A percentile compares a stretch with the other conserved stretches of the same genome.
Evolutionary conservation across 371 early-diverging fungal genomes (phyloP).

Genomic region (Batkoa obscura): DNA sequence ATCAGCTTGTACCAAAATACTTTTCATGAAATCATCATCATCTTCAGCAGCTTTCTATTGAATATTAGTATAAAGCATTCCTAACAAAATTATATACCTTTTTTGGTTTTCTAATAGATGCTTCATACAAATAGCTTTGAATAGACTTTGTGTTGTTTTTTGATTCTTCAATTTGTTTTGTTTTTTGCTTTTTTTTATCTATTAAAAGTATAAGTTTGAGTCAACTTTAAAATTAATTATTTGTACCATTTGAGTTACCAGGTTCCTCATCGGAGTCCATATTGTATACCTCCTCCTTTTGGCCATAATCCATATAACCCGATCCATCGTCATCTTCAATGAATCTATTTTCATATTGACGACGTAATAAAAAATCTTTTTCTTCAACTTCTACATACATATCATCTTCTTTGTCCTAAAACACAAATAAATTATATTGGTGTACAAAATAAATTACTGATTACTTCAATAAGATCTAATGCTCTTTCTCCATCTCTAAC

Average conservation of each 20-base stretch:
- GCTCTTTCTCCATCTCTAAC: not conserved
- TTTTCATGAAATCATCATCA: no score
- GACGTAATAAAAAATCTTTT: constrained; percentile 19
- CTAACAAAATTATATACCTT: no score
- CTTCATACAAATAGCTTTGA: no score
- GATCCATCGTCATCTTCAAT: constrained; percentile 70
- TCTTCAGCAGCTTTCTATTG: no score
- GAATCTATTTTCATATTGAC: constrained; percentile 36
- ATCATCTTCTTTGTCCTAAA: constrained; percentile 14
- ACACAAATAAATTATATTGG: not conserved
- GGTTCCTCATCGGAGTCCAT: constrained; percentile 25
- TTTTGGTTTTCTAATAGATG: no score
- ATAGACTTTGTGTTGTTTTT: no score
- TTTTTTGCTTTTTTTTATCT: no score
- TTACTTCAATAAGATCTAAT: not conserved
- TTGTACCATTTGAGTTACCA: constrained; percentile 8
- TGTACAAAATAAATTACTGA: not conserved
- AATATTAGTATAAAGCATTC: no score
- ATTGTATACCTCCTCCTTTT: constrained; percentile 29
- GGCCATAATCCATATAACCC: constrained; percentile 56
- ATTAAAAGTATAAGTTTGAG: no score
- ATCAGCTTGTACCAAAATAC: no score
- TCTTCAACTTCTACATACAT: constrained; percentile 38
- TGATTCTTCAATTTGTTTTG: no score
- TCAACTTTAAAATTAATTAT: no score